Evolutionary conservation across 495 filamentous ascomycete genomes (phyloP).

Genomic region (Penicillium arizonense): DNA sequence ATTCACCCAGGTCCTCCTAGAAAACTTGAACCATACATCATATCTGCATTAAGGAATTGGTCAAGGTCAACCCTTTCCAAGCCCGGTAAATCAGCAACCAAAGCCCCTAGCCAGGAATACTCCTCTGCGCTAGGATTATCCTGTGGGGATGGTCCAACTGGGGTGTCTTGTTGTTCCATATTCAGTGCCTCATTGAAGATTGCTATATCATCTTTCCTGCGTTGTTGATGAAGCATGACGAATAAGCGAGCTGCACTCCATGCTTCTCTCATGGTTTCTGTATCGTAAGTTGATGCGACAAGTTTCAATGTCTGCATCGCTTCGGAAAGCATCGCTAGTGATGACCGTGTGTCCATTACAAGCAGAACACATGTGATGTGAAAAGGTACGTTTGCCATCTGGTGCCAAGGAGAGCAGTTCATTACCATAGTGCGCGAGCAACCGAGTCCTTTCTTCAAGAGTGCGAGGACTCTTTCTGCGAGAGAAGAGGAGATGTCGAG

Average conservation of each 20-base stretch:
- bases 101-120: slow-evolving; percentile 33
- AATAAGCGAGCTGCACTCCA: slow-evolving; percentile 44
- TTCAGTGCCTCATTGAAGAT: slow-evolving; percentile 21
- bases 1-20: slow-evolving; percentile 2
- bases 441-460: slow-evolving; percentile 25
- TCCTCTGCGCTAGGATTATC: slow-evolving; percentile 23
- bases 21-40: slow-evolving; percentile 20
- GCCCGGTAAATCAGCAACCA: slow-evolving; percentile 39
- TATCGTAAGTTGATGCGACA: slow-evolving; percentile 41
- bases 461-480: slow-evolving; percentile 23
- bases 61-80: slow-evolving; percentile 36
- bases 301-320: slow-evolving; percentile 46
- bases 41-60: slow-evolving; percentile 30
- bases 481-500: slow-evolving; percentile 25
- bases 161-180: slow-evolving; percentile 2
- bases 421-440: slow-evolving; percentile 34
- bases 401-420: slow-evolving; percentile 48
- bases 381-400: slow-evolving; percentile 51
- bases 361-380: slow-evolving; percentile 51
- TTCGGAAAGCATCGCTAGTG: slow-evolving; percentile 40
- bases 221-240: slow-evolving; percentile 35
- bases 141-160: slow-evolving; percentile 10
- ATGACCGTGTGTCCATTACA: slow-evolving; percentile 44
- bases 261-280: slow-evolving; percentile 45
- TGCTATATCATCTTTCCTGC: slow-evolving; percentile 29